phyloP scores from a whole-genome alignment of 257 asterid species.

The Eustoma russellianum region DNA sequence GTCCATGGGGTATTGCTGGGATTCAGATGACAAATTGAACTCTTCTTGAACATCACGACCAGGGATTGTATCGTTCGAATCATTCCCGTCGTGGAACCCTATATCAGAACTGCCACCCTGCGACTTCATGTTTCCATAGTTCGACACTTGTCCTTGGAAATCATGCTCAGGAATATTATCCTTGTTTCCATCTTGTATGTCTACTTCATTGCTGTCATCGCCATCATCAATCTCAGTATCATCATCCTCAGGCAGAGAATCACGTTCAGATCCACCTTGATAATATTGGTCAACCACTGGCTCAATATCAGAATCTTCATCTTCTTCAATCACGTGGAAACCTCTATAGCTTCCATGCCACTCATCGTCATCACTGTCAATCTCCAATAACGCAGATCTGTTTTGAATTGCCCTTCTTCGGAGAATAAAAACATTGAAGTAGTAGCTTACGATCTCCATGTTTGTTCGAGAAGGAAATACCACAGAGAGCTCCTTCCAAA shows the following conservation, averaged over 20 bases:
- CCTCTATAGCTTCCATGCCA: too few species aligned
- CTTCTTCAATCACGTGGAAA: constrained; percentile 25
- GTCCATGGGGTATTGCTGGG: constrained; percentile 3
- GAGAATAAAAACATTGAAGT: too few species aligned
- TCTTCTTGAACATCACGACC: constrained; percentile 8
- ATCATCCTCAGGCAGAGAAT: too few species aligned
- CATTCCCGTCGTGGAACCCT: not conserved
- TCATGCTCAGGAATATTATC: constrained; percentile 2
- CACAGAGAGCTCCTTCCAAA: constrained; percentile 55
- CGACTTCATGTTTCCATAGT: not conserved
- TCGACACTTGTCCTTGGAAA: constrained; percentile 6
- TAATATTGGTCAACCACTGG: too few species aligned
- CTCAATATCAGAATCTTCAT: constrained; percentile 30
- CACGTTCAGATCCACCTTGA: too few species aligned
- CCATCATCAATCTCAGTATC: too few species aligned
- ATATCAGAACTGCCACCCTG: constrained; percentile 1
- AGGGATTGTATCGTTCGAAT: constrained; percentile 1
- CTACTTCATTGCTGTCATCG: constrained; percentile 11
- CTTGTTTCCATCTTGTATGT: not conserved
- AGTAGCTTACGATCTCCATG: constrained; percentile 58
- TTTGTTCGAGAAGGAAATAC: constrained; percentile 50
- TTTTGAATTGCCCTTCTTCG: too few species aligned
- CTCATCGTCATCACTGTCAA: too few species aligned
- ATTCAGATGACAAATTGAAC: constrained; percentile 10
- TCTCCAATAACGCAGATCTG: too few species aligned